phyloP scores from a whole-genome alignment of 2,329 filamentous ascomycete genomes.

The Ilyonectria destructans region DNA sequence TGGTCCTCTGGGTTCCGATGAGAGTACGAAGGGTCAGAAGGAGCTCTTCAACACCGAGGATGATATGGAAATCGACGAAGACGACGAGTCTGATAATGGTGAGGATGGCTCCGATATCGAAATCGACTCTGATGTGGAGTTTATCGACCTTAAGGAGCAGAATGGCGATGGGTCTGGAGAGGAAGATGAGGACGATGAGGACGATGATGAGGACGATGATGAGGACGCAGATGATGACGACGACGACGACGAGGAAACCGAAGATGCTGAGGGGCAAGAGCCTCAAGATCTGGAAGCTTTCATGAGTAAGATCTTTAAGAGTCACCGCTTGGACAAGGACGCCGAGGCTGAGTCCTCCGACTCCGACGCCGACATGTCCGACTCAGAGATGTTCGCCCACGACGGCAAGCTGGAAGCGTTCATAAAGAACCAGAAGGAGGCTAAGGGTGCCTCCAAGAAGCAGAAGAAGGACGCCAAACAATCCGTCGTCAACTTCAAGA shows the following conservation, averaged over 20 bases:
- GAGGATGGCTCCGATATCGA: conserved; percentile 60
- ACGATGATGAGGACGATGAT: conserved; percentile 63
- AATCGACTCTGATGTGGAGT: conserved; percentile 67
- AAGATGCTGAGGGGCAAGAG: conserved; percentile 60
- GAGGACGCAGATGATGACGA: conserved; percentile 60
- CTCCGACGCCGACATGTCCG: conserved; percentile 88
- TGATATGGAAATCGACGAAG: conserved; percentile 68
- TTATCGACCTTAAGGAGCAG: conserved; percentile 62
- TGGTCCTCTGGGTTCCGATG: conserved; percentile 83
- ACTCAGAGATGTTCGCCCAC: conserved; percentile 94
- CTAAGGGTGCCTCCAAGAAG: conserved; percentile 79
- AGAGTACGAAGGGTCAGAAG: conserved; percentile 87
- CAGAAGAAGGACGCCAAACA: conserved; percentile 91
- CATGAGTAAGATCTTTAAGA: conserved; percentile 84
- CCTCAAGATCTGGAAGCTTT: conserved; percentile 77
- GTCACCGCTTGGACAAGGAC: conserved; percentile 75
- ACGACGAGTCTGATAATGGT: conserved; percentile 56
- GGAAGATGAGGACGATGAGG: conserved; percentile 61
- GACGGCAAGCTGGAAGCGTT: conserved; percentile 89
- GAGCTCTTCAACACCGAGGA: conserved; percentile 85
- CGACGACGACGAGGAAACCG: conserved; percentile 61
- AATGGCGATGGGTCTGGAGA: conserved; percentile 61
- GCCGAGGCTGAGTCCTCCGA: conserved; percentile 70
- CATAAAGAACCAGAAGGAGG: conserved; percentile 83
- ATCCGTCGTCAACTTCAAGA: conserved; percentile 94